Evolutionary conservation across 805 yeast genomes (phyloP).

Genomic region (Saccharomycopsis schoenii): DNA sequence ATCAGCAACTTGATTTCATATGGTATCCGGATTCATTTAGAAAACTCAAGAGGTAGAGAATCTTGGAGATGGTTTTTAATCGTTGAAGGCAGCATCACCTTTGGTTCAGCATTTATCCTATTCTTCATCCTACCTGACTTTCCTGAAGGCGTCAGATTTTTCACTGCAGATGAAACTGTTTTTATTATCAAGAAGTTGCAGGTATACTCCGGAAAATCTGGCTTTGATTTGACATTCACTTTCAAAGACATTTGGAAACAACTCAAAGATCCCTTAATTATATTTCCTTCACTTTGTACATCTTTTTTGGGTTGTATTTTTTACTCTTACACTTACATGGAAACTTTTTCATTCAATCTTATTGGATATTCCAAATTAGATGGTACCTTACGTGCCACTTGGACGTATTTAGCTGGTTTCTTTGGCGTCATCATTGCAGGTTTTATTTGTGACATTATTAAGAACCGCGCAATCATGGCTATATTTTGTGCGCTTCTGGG

Average conservation of each 20-base stretch:
- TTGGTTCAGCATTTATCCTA: conserved; percentile 25
- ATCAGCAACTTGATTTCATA: conserved; percentile 1
- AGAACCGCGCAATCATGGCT: conserved; percentile 26
- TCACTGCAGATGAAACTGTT: conserved; percentile 29
- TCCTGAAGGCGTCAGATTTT: conserved; percentile 42
- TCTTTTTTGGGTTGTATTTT: not conserved
- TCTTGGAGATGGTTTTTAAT: conserved; percentile 47
- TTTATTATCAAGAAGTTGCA: conserved; percentile 38
- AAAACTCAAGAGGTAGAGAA: conserved; percentile 26
- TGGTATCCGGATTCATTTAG: conserved; percentile 23
- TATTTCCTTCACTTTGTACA: not conserved
- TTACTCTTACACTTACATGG: not conserved
- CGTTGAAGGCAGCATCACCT: conserved; percentile 37
- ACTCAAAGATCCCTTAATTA: conserved; percentile 7
- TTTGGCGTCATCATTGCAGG: conserved; percentile 44
- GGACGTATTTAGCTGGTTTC: conserved; percentile 52
- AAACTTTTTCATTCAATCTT: not conserved
- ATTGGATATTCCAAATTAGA: not conserved
- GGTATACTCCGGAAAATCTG: conserved; percentile 32
- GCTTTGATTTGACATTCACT: conserved; percentile 21
- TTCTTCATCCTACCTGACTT: conserved; percentile 41
- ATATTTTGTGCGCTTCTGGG: conserved; percentile 27
- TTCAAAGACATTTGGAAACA: not conserved
- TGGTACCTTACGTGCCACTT: not conserved
- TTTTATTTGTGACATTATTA: conserved; percentile 36